Conservation (phyloP, 306 rosid species). For the Sechiopsis laciniata region DNA sequence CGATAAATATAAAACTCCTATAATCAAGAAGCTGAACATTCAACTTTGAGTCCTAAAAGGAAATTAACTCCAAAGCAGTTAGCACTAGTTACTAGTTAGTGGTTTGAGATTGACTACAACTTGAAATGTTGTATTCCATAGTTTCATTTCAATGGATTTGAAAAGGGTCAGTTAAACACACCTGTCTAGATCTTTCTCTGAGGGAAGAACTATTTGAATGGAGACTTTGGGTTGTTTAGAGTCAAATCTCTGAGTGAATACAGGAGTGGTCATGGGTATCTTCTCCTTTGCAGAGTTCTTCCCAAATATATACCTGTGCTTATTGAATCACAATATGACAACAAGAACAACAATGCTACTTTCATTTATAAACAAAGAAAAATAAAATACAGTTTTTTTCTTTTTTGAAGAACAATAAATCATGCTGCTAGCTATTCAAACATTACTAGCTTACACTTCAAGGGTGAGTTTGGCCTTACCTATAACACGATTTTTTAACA, state of each 20-base stretch:
- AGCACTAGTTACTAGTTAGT: neutral
- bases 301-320: slow-evolving; percentile 70
- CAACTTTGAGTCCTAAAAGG: too few relatives aligned
- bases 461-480: too few relatives aligned
- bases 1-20: too few relatives aligned
- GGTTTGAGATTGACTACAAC: slow-evolving; percentile 10
- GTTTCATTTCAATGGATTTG: slow-evolving; percentile 5
- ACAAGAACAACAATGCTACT: slow-evolving; percentile 6
- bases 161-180: slow-evolving; percentile 17
- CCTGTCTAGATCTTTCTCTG: slow-evolving; percentile 60
- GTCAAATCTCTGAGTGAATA: slow-evolving; percentile 71
- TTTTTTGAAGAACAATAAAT: neutral
- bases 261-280: slow-evolving; percentile 94
- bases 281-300: slow-evolving; percentile 70
- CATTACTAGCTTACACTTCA: neutral
- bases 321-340: slow-evolving; percentile 18
- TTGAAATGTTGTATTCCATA: neutral
- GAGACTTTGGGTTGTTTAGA: slow-evolving; percentile 49
- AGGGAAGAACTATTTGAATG: slow-evolving; percentile 84
- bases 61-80: too few relatives aligned
- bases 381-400: neutral
- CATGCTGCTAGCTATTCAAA: neutral
- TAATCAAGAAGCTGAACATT: too few relatives aligned
- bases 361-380: neutral
- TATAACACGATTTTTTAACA: too few relatives aligned